These are phyloP conservation scores for Pythium brassicae DNA, from an alignment of 352 stramenopile genomes.

Conservation along the genomic window DNA sequence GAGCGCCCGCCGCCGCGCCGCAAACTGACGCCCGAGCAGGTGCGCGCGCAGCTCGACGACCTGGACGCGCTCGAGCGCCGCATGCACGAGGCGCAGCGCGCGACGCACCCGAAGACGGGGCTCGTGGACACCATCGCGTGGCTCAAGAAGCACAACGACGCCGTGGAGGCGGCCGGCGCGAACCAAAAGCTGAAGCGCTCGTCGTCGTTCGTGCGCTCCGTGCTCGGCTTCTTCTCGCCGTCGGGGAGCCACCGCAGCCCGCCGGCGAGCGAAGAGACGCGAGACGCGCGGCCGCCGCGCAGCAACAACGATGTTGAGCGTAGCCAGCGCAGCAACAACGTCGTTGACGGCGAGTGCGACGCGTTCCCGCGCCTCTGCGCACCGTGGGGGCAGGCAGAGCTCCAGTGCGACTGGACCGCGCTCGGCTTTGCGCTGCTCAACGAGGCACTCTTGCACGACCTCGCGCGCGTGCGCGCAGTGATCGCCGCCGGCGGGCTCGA, in stretches of 20 bases:
- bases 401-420: slow-evolving; percentile 43
- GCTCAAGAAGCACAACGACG: slow-evolving; percentile 58
- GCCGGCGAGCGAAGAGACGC: background rate
- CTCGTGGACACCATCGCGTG: slow-evolving; percentile 64
- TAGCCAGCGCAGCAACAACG: slow-evolving; percentile 5
- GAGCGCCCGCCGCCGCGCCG: slow-evolving; percentile 20
- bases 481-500: slow-evolving; percentile 45
- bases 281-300: too few species aligned
- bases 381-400: slow-evolving; percentile 25
- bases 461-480: slow-evolving; percentile 6
- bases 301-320: slow-evolving; percentile 6
- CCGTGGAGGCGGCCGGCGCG: slow-evolving; percentile 18
- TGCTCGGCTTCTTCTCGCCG: slow-evolving; percentile 44
- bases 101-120: slow-evolving; percentile 20
- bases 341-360: slow-evolving; percentile 14
- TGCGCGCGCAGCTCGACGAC: background rate
- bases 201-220: slow-evolving; percentile 56
- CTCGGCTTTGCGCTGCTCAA: slow-evolving; percentile 52
- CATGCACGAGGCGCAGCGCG: background rate
- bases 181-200: slow-evolving; percentile 43
- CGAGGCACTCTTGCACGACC: slow-evolving; percentile 15
- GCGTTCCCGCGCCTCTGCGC: slow-evolving; percentile 21
- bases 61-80: background rate
- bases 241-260: background rate
- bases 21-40: slow-evolving; percentile 20